Base-by-base conservation (phyloP, 495 filamentous ascomycete genomes). In the Haplographium delicatum region DNA sequence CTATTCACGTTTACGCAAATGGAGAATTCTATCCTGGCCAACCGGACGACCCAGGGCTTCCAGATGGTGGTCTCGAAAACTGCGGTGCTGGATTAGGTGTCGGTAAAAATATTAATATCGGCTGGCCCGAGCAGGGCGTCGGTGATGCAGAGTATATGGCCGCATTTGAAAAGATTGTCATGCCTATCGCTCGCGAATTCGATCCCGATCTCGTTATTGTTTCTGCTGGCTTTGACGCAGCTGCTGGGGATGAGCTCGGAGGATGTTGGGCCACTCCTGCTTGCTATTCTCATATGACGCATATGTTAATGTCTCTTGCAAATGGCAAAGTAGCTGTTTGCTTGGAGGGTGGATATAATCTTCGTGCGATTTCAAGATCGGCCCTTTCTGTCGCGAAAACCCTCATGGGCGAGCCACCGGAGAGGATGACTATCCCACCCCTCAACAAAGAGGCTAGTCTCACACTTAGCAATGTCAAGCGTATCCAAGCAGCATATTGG, bases 271-370 rank as follows among this genome's bases (percentile, higher is more conserved):
- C 97, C 4, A 83, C 89, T 0, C 93, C 93, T 0, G 67, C 82
- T 19, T 91, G 94, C 61, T 99, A 97, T 64, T 89, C 89, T 16
- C 91, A 97, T 60, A 97, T 99, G 93, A 96, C 94, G 7, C 88
- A 96, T 61, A 96, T 96, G 91, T 77, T 99, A 15, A 97, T 96
- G 90, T 84, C 85, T 10, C 78, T 99, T n/a, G 91, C 93, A 2
- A 73, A 82, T 37, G 93, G 93, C 30, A 96, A 93, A 63, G 74
- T 97, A 38, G 88, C 87, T 8, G 89, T 95, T 20, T 96, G 91
- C 61, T 71, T 98, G 11, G 93, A 95, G 75, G 93, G 93, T 43
- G 93, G 93, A 16, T 99, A 99, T 63, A 95, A 99, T 59, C 81
- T 97, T 37, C 72, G 79, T 8, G 91, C 94, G 1, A 96, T 99